These are phyloP conservation scores for Terana coerulea DNA, from an alignment of 768 basidiomycete genomes.

Conservation along the genomic window DNA sequence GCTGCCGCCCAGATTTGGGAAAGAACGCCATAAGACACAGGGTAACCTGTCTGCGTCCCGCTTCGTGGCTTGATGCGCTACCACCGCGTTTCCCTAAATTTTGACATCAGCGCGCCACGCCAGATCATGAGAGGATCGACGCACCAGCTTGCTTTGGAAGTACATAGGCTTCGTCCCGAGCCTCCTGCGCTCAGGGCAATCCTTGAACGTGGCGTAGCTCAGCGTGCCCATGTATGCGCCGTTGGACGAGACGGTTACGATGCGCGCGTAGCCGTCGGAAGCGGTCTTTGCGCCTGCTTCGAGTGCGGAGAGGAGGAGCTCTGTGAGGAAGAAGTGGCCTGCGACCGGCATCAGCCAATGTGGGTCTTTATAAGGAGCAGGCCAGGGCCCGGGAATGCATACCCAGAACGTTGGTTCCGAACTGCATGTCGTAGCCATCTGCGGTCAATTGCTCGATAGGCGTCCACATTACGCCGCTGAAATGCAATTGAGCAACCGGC, in stretches of 20 bases:
- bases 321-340: slow-evolving; percentile 61
- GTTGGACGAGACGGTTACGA: slow-evolving; percentile 45
- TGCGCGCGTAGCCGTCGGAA: slow-evolving; percentile 40
- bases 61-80: slow-evolving; percentile 43
- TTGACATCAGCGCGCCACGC: neutral
- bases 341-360: neutral
- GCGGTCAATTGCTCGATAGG: slow-evolving; percentile 30
- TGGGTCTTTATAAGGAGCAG: neutral
- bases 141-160: slow-evolving; percentile 43
- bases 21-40: slow-evolving; percentile 21
- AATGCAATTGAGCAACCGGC: neutral
- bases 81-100: slow-evolving; percentile 39
- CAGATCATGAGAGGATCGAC: slow-evolving; percentile 10
- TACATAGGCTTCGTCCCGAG: slow-evolving; percentile 19
- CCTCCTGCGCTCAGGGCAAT: slow-evolving; percentile 22
- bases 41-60: slow-evolving; percentile 38
- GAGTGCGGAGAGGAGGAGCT: slow-evolving; percentile 46
- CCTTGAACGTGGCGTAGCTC: slow-evolving; percentile 35
- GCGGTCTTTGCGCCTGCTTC: slow-evolving; percentile 35
- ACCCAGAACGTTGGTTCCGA: slow-evolving; percentile 34
- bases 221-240: slow-evolving; percentile 32
- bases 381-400: slow-evolving; percentile 7
- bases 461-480: slow-evolving; percentile 33
- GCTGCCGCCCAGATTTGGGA: slow-evolving; percentile 32
- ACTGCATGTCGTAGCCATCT: slow-evolving; percentile 38